These are phyloP conservation scores for Phytopythium vexans DNA, from an alignment of 352 stramenopile genomes.

Conservation along the genomic window DNA sequence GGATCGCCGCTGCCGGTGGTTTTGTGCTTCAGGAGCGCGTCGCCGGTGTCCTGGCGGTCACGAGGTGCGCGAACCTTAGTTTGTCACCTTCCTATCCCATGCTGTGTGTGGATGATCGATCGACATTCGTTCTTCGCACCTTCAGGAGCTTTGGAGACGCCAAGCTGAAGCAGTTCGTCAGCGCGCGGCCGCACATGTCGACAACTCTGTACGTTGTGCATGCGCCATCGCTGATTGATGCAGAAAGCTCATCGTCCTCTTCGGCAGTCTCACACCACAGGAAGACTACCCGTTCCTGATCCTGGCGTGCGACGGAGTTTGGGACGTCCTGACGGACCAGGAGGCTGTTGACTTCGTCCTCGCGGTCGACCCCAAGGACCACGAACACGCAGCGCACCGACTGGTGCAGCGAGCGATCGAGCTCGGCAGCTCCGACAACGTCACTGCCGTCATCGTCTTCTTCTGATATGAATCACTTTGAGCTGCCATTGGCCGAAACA, in stretches of 20 bases:
- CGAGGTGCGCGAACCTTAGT: conserved; percentile 33
- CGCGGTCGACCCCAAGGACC: conserved; percentile 28
- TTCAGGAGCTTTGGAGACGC: conserved; percentile 76
- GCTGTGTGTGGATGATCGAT: background rate
- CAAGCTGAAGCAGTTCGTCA: conserved; percentile 71
- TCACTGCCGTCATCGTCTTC: conserved; percentile 76
- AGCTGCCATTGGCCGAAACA: too few relatives aligned
- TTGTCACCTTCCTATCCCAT: background rate
- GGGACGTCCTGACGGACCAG: conserved; percentile 76
- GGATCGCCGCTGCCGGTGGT: conserved; percentile 53
- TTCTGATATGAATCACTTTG: conserved; percentile 19
- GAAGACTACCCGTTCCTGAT: conserved; percentile 64
- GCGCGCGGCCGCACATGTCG: conserved; percentile 39
- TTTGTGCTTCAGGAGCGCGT: conserved; percentile 75
- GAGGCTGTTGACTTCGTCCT: conserved; percentile 64
- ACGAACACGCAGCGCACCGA: conserved; percentile 40
- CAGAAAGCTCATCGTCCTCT: background rate
- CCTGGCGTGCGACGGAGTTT: conserved; percentile 77
- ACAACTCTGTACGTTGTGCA: conserved; percentile 30
- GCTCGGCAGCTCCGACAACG: conserved; percentile 67
- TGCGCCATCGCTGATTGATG: background rate
- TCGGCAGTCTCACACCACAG: conserved; percentile 33
- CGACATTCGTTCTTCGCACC: conserved; percentile 5
- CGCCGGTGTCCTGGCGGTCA: conserved; percentile 66
- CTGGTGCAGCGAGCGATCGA: conserved; percentile 55